Evolutionary conservation across 2,329 filamentous ascomycete genomes (phyloP).

Genomic region (Colletotrichum costaricense): DNA sequence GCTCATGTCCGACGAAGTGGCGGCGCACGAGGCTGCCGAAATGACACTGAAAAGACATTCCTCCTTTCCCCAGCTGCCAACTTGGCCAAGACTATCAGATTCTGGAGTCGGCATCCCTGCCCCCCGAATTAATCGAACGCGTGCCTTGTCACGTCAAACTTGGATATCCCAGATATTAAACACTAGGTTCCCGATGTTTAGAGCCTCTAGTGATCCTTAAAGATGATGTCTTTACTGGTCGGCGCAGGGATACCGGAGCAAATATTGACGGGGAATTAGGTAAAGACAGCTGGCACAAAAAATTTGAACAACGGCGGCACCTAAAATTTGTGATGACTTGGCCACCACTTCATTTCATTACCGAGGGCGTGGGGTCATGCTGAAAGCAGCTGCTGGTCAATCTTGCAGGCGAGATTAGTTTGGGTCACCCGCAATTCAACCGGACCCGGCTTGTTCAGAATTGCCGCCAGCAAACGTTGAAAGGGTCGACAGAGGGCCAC

Average conservation of each 20-base stretch:
- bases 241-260: slow-evolving; percentile 22
- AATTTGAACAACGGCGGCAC: slow-evolving; percentile 15
- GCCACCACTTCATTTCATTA: slow-evolving; percentile 31
- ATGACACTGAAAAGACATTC: slow-evolving; percentile 16
- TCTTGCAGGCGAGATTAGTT: slow-evolving; percentile 34
- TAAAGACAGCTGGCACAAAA: slow-evolving; percentile 27
- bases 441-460: slow-evolving; percentile 11
- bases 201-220: slow-evolving; percentile 7
- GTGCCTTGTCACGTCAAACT: slow-evolving; percentile 14
- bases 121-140: slow-evolving; percentile 5
- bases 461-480: slow-evolving; percentile 18
- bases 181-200: slow-evolving; percentile 25
- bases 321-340: slow-evolving; percentile 27
- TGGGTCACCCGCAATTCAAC: slow-evolving; percentile 35
- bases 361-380: slow-evolving; percentile 32
- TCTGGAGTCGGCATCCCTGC: slow-evolving; percentile 23
- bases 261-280: slow-evolving; percentile 1
- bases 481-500: neutral
- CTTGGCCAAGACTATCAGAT: slow-evolving; percentile 1
- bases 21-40: slow-evolving; percentile 28
- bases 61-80: slow-evolving; percentile 15
- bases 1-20: slow-evolving; percentile 4
- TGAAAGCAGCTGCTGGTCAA: slow-evolving; percentile 31
- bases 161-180: slow-evolving; percentile 26
- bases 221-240: slow-evolving; percentile 14